phyloP scores from a whole-genome alignment of 331 rosid genomes.

The Rhamnella rubrinervis region DNA sequence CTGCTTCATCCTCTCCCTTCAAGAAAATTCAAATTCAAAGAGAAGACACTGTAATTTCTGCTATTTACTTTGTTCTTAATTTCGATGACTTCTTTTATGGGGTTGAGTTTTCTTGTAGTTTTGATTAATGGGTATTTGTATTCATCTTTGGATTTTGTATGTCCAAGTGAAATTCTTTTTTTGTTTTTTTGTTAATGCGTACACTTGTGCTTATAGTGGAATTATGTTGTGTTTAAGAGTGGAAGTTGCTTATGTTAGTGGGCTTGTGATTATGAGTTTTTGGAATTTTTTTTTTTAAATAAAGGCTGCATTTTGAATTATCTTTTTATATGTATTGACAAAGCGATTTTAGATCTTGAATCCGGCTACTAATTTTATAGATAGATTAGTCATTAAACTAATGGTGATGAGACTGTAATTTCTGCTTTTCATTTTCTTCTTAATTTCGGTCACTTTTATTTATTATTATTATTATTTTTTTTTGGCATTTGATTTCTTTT shows the following conservation, averaged over 20 bases:
- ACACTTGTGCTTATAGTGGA: background rate
- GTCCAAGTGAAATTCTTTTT: background rate
- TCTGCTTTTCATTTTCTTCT: background rate
- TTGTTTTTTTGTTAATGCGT: background rate
- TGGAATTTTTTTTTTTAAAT: too few relatives aligned
- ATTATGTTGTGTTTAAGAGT: background rate
- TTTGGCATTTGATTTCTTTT: background rate
- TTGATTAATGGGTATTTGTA: background rate
- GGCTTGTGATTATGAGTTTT: background rate
- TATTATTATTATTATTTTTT: too few relatives aligned
- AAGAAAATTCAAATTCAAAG: conserved; percentile 79
- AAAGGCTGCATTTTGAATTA: too few relatives aligned
- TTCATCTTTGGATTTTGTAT: background rate
- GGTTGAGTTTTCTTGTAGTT: background rate
- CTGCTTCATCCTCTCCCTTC: conserved; percentile 56
- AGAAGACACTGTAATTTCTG: conserved; percentile 61
- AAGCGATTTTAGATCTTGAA: too few relatives aligned
- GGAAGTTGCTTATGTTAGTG: background rate
- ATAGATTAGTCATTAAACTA: too few relatives aligned
- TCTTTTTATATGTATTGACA: too few relatives aligned
- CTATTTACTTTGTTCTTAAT: background rate
- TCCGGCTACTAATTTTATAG: too few relatives aligned
- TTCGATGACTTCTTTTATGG: background rate
- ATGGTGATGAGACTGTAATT: too few relatives aligned
- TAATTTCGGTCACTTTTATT: background rate